A percentile compares a stretch with the other conserved stretches of the same genome.
Evolutionary conservation across 2,329 filamentous ascomycete species (phyloP).

Genomic region (Paecilomyces fulvus): DNA sequence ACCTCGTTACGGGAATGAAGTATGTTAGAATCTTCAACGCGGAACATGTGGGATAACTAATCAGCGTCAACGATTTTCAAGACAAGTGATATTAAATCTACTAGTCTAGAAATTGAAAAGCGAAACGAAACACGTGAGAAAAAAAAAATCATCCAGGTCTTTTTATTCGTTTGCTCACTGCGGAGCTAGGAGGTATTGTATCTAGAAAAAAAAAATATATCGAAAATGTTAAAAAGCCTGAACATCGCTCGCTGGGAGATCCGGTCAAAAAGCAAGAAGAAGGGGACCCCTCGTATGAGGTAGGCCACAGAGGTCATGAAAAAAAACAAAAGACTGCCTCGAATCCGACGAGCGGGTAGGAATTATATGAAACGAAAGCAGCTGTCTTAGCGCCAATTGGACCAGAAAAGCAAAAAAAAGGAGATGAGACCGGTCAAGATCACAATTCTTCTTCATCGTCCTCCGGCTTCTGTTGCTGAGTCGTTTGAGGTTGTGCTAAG

Average conservation of each 20-base stretch:
- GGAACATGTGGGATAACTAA: no score
- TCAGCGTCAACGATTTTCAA: no score
- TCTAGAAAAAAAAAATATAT: background rate
- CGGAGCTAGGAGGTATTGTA: background rate
- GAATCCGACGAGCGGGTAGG: background rate
- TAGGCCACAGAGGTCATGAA: background rate
- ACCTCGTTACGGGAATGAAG: no score
- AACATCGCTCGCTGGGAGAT: background rate
- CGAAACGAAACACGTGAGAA: background rate
- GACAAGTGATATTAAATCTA: no score
- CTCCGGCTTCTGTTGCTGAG: conserved; percentile 2
- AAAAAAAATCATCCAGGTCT: background rate
- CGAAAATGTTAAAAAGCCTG: background rate
- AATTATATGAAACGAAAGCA: background rate
- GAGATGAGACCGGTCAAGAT: background rate
- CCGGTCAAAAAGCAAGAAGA: background rate
- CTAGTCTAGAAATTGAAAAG: background rate
- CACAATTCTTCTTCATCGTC: conserved; percentile 7
- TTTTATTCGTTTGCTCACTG: background rate
- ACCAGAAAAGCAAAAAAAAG: background rate
- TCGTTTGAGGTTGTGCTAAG: conserved; percentile 1
- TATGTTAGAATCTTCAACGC: no score
- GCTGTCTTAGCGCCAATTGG: background rate
- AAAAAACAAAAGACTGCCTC: background rate
- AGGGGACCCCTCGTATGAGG: background rate